Conservation (phyloP, 73 alveolate genomes). For the Tetrahymena thermophila region DNA sequence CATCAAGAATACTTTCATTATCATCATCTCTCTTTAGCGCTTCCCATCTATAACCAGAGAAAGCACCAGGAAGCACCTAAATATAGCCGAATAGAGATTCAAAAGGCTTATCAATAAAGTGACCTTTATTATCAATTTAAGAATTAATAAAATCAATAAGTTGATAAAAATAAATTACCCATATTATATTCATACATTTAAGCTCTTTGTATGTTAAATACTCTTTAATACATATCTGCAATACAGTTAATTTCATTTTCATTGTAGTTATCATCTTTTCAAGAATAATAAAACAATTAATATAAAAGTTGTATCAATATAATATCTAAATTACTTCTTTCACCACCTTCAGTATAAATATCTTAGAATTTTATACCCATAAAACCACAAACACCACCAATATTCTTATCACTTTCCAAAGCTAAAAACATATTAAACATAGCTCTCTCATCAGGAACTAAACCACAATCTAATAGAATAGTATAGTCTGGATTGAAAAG, state of each 20-base stretch:
- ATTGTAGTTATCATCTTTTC: constrained; percentile 26
- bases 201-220: constrained; percentile 7
- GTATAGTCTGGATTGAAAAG: constrained; percentile 29
- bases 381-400: constrained; percentile 45
- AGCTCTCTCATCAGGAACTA: constrained; percentile 22
- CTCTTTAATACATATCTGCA: constrained; percentile 15
- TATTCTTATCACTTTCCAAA: constrained; percentile 21
- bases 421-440: constrained; percentile 12
- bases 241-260: constrained; percentile 43
- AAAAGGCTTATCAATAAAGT: constrained; percentile 12
- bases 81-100: constrained; percentile 10
- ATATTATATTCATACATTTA: constrained; percentile 34
- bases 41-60: constrained; percentile 34
- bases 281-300: constrained; percentile 24
- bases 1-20: background rate
- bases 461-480: constrained; percentile 41
- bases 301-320: background rate
- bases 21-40: constrained; percentile 19
- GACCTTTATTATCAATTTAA: background rate
- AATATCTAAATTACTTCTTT: background rate
- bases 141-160: too few relatives aligned
- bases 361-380: constrained; percentile 31
- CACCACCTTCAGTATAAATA: background rate
- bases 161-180: background rate
- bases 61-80: constrained; percentile 39